phyloP scores from a whole-genome alignment of 2,329 filamentous ascomycete species.

The Cladophialophora immunda region DNA sequence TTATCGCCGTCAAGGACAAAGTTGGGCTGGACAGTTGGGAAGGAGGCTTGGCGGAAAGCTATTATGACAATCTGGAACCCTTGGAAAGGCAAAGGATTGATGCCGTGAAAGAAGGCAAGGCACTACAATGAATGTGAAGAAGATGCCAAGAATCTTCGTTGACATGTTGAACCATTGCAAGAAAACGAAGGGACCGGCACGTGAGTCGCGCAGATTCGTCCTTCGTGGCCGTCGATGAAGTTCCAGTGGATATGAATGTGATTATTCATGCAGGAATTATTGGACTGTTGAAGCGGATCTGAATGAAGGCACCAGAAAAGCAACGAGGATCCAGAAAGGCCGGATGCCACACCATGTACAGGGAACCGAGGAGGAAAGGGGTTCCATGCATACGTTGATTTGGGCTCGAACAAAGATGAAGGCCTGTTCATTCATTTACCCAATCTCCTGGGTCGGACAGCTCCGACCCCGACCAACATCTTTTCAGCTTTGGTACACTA shows the following conservation, averaged over 20 bases:
- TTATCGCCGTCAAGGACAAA: constrained; percentile 26
- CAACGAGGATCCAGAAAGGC: neutral
- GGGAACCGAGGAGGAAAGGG: neutral
- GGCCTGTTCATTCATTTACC: constrained; percentile 1
- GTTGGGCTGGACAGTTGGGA: constrained; percentile 8
- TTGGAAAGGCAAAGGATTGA: constrained; percentile 32
- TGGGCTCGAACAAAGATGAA: neutral
- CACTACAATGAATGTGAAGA: neutral
- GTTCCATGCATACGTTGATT: neutral
- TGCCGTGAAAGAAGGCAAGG: neutral
- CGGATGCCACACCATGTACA: neutral
- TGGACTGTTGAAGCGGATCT: neutral
- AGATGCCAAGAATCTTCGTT: neutral
- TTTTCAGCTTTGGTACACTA: constrained; percentile 1
- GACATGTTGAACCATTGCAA: neutral
- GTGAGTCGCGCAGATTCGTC: neutral
- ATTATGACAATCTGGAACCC: constrained; percentile 32
- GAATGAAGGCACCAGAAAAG: neutral
- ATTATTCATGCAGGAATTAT: neutral
- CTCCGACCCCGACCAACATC: constrained; percentile 1
- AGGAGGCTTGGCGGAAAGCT: constrained; percentile 25
- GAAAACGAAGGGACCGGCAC: neutral
- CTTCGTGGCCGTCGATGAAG: neutral
- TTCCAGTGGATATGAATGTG: neutral
- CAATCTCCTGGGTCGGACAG: constrained; percentile 9